Evolutionary conservation across 2,329 filamentous ascomycete genomes (phyloP).

Genomic region (Amauroascus niger): DNA sequence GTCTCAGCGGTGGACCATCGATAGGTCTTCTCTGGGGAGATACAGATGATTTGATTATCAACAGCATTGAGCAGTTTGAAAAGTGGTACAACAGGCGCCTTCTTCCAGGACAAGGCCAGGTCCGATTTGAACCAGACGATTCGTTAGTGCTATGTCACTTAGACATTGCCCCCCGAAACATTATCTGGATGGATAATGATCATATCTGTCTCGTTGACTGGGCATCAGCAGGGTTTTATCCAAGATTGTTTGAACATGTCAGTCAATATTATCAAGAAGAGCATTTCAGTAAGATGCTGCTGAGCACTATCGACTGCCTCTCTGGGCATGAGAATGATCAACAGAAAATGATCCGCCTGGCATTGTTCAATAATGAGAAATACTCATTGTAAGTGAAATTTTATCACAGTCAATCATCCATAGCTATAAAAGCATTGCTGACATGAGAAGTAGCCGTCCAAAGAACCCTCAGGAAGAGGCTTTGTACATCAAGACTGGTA

Average conservation of each 20-base stretch:
- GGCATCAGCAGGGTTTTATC: conserved; percentile 21
- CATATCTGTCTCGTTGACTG: conserved; percentile 23
- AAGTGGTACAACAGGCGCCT: not conserved
- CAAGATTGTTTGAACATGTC: conserved; percentile 20
- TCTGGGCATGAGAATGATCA: not conserved
- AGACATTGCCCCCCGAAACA: conserved; percentile 22
- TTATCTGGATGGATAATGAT: conserved; percentile 20
- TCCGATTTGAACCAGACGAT: conserved; percentile 1
- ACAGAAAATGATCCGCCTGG: not conserved
- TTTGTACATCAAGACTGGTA: too few relatives aligned
- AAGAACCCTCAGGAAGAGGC: too few relatives aligned
- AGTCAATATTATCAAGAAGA: conserved; percentile 11
- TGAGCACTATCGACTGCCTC: not conserved
- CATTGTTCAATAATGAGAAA: not conserved
- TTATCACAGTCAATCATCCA: not conserved
- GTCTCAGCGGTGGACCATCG: not conserved
- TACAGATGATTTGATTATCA: not conserved
- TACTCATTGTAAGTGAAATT: conserved; percentile 1
- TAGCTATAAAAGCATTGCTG: not conserved
- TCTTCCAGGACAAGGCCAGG: not conserved
- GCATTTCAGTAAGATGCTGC: not conserved
- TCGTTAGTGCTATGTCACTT: conserved; percentile 23
- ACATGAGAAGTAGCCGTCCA: too few relatives aligned
- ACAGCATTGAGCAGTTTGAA: not conserved
- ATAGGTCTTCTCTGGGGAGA: not conserved